A percentile compares a stretch with the other conserved stretches of the same genome.
Conservation (phyloP, 306 rosid genomes). For the Albizia julibrissin region DNA sequence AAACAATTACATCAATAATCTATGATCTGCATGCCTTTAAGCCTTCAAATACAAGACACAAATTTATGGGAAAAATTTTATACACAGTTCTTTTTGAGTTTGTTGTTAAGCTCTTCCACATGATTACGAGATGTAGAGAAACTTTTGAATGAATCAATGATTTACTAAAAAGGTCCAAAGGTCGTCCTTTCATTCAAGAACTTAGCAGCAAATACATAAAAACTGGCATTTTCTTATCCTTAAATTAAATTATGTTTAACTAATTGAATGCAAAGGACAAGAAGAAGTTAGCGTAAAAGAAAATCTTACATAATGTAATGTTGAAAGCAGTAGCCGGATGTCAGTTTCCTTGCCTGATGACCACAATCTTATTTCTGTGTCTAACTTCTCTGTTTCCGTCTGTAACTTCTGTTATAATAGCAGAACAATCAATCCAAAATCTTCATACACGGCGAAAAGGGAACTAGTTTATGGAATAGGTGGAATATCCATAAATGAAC, state of each 20-base stretch:
- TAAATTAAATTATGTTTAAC: conserved; percentile 9
- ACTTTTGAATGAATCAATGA: not conserved
- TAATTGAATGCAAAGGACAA: not conserved
- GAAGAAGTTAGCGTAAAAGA: conserved; percentile 4
- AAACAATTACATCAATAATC: conserved; percentile 28
- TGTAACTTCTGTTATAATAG: conserved; percentile 36
- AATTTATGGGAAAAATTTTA: not conserved
- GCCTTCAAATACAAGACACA: not conserved
- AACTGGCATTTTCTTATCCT: not conserved
- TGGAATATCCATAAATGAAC: not conserved
- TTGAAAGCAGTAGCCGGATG: conserved; percentile 77
- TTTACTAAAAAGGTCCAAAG: too few relatives aligned
- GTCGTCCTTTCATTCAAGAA: not conserved
- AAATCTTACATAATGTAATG: conserved; percentile 70
- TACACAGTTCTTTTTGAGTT: not conserved
- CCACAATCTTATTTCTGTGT: conserved; percentile 77
- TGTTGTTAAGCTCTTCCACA: not conserved
- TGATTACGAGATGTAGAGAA: not conserved
- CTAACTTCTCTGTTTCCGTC: conserved; percentile 61
- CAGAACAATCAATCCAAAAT: conserved; percentile 20
- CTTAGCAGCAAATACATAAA: not conserved
- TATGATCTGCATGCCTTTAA: not conserved
- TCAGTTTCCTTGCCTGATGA: conserved; percentile 79
- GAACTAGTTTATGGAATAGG: not conserved
- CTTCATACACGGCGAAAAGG: conserved; percentile 4